Percentiles rank a stretch among this genome's conserved stretches.
Conservation (phyloP, 2,329 filamentous ascomycete genomes). For the Alternaria sp. region DNA sequence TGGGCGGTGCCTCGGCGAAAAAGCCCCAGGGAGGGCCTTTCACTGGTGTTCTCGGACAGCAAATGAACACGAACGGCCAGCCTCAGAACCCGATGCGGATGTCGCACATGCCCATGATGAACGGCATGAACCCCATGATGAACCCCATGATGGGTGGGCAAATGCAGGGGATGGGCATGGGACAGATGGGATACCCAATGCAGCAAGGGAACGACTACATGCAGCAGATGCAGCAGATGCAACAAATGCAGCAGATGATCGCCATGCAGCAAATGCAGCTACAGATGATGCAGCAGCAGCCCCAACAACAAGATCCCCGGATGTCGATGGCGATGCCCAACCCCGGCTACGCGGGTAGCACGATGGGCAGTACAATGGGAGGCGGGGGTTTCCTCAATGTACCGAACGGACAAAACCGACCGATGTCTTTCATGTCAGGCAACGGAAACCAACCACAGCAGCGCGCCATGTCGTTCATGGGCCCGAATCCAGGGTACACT, state of each 20-base stretch:
- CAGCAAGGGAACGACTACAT: constrained; percentile 75
- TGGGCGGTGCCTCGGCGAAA: constrained; percentile 44
- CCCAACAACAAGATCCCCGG: constrained; percentile 32
- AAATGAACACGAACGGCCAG: constrained; percentile 40
- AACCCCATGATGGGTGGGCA: constrained; percentile 30
- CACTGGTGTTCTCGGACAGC: constrained; percentile 42
- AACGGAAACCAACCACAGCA: constrained; percentile 56
- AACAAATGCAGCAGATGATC: constrained; percentile 58
- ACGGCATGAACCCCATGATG: constrained; percentile 29
- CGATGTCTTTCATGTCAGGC: constrained; percentile 55
- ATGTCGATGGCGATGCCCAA: constrained; percentile 34
- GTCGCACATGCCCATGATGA: constrained; percentile 37
- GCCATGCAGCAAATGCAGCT: constrained; percentile 65
- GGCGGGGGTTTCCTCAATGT: constrained; percentile 37
- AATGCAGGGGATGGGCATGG: constrained; percentile 41
- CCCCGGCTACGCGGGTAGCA: constrained; percentile 25
- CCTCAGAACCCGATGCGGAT: constrained; percentile 31
- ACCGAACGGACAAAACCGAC: constrained; percentile 47
- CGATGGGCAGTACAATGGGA: constrained; percentile 28
- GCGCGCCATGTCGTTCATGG: constrained; percentile 39
- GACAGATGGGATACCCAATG: constrained; percentile 60
- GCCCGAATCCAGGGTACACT: constrained; percentile 65
- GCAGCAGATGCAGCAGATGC: constrained; percentile 98
- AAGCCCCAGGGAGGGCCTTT: constrained; percentile 39
- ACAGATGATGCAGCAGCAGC: constrained; percentile 54